phyloP scores from a whole-genome alignment of 2,329 filamentous ascomycete genomes.

The Metarhizium guizhouense region DNA sequence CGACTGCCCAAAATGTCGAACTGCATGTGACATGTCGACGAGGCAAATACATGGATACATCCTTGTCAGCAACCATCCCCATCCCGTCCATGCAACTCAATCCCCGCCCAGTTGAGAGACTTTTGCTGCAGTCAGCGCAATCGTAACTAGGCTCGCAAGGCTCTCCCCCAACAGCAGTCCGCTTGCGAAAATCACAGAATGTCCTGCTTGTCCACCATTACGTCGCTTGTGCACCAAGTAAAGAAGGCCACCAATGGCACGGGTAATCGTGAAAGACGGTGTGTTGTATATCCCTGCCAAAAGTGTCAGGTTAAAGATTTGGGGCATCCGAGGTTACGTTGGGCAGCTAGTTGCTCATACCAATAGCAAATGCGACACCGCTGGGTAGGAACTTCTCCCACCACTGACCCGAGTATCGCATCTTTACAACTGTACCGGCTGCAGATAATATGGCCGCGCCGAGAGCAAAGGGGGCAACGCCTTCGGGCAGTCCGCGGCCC shows the following conservation, averaged over 20 bases:
- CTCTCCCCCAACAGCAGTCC: neutral
- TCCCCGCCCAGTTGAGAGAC: no score
- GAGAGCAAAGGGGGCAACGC: neutral
- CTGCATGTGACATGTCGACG: no score
- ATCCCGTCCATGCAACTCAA: no score
- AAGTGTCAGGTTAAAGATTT: neutral
- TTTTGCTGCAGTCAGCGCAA: neutral
- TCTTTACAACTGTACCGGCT: neutral
- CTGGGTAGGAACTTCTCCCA: neutral
- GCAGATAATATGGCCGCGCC: neutral
- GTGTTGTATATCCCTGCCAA: slow-evolving; percentile 1
- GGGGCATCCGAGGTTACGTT: neutral
- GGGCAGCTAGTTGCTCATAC: neutral
- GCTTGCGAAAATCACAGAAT: neutral
- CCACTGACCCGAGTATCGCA: neutral
- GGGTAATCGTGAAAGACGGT: slow-evolving; percentile 1
- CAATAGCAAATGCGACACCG: slow-evolving; percentile 1
- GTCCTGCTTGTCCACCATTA: neutral
- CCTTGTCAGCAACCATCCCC: no score
- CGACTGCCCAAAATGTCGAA: no score
- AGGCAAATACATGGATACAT: no score
- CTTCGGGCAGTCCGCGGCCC: neutral
- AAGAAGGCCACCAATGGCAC: neutral
- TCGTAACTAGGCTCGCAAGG: neutral
- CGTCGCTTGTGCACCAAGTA: neutral